These are phyloP conservation scores for Phascolomyces articulosus DNA, from an alignment of 371 early-diverging fungal species.

Conservation along the genomic window DNA sequence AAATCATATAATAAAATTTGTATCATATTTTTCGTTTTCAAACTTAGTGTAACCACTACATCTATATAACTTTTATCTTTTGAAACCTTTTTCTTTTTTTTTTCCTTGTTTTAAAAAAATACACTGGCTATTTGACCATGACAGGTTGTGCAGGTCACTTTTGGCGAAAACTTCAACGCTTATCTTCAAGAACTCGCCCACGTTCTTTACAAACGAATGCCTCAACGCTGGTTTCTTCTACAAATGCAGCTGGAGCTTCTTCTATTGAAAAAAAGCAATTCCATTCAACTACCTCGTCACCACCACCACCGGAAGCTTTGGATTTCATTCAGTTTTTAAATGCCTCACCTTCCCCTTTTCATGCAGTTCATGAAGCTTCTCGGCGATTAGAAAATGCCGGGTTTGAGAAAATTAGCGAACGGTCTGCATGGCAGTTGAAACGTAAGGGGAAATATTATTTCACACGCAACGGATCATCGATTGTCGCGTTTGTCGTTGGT, in stretches of 20 bases:
- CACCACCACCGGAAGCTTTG: conserved; percentile 19
- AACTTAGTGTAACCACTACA: background rate
- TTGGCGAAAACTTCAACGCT: background rate
- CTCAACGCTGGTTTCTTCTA: background rate
- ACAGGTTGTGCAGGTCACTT: background rate
- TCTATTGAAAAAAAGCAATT: background rate
- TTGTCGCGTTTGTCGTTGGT: conserved; percentile 95
- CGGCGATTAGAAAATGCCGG: conserved; percentile 70
- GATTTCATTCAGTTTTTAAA: conserved; percentile 89
- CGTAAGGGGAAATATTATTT: conserved; percentile 92
- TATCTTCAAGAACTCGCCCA: background rate
- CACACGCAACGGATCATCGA: conserved; percentile 89
- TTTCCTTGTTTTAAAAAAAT: background rate
- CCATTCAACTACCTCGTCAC: background rate
- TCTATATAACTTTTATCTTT: background rate
- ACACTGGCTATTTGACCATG: no score
- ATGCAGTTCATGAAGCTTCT: conserved; percentile 81
- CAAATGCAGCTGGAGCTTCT: no score
- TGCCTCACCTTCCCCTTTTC: conserved; percentile 93
- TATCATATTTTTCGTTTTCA: background rate
- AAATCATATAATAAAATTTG: background rate
- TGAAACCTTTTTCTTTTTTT: background rate
- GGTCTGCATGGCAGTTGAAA: conserved; percentile 73
- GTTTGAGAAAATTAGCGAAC: conserved; percentile 87
- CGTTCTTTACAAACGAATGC: background rate